Base-by-base conservation (phyloP, 2,329 filamentous ascomycete genomes). In the Cladophialophora psammophila region DNA sequence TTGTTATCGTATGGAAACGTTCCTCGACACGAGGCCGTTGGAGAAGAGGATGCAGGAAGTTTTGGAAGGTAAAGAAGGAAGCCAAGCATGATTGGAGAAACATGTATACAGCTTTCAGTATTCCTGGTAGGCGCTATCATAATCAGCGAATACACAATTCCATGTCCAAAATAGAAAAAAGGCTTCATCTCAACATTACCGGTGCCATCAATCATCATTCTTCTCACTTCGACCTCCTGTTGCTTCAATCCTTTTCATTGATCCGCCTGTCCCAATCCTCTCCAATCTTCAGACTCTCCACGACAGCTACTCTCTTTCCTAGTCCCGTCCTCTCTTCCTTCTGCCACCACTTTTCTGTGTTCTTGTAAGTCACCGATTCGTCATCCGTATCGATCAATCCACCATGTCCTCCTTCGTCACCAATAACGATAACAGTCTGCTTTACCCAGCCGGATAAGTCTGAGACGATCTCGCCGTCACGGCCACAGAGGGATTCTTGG, bases 211-310 rank as follows among this genome's bases (percentile, higher is more conserved):
- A 50, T 50, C 45, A 50, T 50, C 45, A 50, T 31, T 18, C 45
- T 50, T 50, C 15, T 50, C 18, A 5, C 18, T 26, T 8, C 45
- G 12, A 50, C 18, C 20, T 13, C 26, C 26, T 26, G 26, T 26
- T 12, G n/a, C 45, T 31, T 40, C 42, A 61, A 61, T 61, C 59
- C 26, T 61, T 61, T 31, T 91, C 91, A 75, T 89, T 88, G 65
- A 96, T 88, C 68, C 94, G 86, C 75, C 91, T 88, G 69, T 86
- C 85, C 91, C 93, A 98, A 79, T 98, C 94, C 73, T 97, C 94
- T 60, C 90, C 89, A 18, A 96, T 86, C 58, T 92, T 85, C 71
- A 90, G 84, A 36, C 90, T 91, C 77, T 98, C 94, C 2, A 97
- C 93, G 18, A 98, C 89, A 45, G 96, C 89, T 34, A 97, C 89